Evolutionary conservation across 1,139 yeast genomes (phyloP).

Genomic region (Scheffersomyces quercinus): DNA sequence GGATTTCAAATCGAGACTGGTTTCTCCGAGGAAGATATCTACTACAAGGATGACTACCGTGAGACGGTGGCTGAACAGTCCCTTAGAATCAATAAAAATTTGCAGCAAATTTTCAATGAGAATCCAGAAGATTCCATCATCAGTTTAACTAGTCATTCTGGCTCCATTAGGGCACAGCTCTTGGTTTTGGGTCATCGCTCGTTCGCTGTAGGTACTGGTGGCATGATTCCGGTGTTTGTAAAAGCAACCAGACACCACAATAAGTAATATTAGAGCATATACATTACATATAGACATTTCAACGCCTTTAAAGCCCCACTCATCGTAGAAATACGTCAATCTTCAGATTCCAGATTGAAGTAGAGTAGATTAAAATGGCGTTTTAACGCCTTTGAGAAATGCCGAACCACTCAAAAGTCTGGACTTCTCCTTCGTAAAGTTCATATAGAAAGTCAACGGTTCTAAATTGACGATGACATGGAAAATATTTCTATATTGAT

Average conservation of each 20-base stretch:
- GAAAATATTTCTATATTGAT: no score
- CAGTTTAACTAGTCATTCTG: conserved; percentile 40
- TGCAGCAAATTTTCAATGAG: conserved; percentile 35
- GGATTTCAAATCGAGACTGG: conserved; percentile 41
- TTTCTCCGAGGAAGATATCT: conserved; percentile 41
- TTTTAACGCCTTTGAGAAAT: no score
- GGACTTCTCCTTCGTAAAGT: background rate
- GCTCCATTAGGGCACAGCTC: conserved; percentile 42
- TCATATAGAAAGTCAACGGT: background rate
- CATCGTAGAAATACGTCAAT: no score
- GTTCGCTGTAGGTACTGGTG: conserved; percentile 47
- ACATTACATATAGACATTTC: background rate
- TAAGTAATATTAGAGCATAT: background rate
- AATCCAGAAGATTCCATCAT: conserved; percentile 23
- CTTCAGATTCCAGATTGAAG: no score
- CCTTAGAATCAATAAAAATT: conserved; percentile 34
- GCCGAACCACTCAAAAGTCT: background rate
- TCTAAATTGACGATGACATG: no score
- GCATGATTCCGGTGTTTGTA: conserved; percentile 46
- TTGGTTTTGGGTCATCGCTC: conserved; percentile 42
- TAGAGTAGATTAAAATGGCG: no score
- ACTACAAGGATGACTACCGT: conserved; percentile 38
- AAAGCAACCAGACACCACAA: conserved; percentile 23
- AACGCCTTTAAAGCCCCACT: background rate
- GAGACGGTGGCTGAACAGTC: conserved; percentile 46